Conservation (phyloP, 2,329 filamentous ascomycete species). For the Aschersonia sp. region DNA sequence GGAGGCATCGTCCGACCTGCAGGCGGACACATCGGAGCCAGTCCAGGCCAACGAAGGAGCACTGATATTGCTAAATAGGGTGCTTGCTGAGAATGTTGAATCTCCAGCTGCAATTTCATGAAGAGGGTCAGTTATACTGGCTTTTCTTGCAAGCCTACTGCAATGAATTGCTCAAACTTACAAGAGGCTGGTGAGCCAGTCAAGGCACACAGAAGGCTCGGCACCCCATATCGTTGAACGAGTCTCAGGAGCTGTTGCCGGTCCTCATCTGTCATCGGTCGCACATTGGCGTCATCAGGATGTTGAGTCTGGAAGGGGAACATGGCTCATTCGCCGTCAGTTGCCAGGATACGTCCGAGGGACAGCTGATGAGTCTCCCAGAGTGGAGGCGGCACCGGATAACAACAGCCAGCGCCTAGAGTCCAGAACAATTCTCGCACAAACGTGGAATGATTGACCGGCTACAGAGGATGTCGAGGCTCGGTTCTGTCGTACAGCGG, state of each 20-base stretch:
- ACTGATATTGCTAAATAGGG: constrained; percentile 23
- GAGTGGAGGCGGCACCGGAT: background rate
- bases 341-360: background rate
- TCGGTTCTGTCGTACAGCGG: too few relatives aligned
- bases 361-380: background rate
- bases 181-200: constrained; percentile 21
- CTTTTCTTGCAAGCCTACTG: background rate
- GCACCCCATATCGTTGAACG: constrained; percentile 22
- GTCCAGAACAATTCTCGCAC: too few relatives aligned
- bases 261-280: constrained; percentile 22
- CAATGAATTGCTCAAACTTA: constrained; percentile 12
- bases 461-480: too few relatives aligned
- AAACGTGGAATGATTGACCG: too few relatives aligned
- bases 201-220: constrained; percentile 21
- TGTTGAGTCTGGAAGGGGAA: constrained; percentile 14
- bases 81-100: constrained; percentile 24
- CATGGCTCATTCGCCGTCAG: constrained; percentile 10
- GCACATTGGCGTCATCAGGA: constrained; percentile 19
- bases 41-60: constrained; percentile 27
- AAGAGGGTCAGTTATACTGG: background rate
- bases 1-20: constrained; percentile 22
- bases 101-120: constrained; percentile 15
- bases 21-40: constrained; percentile 24
- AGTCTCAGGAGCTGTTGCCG: constrained; percentile 21
- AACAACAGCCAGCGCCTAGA: background rate